Conservation (phyloP, 345 rosid species). For the Hibiscus mutabilis region DNA sequence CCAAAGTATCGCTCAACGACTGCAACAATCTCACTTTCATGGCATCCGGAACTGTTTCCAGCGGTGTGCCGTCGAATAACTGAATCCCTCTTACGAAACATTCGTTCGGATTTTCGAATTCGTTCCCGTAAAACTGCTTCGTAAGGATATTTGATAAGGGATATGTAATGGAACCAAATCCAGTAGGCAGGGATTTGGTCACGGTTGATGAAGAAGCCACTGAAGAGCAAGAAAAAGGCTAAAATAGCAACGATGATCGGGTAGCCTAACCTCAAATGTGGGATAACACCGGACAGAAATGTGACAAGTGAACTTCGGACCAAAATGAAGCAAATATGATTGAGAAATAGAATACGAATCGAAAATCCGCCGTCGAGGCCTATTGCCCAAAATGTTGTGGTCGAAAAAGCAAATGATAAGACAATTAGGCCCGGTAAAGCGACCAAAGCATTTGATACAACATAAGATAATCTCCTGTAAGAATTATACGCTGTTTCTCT, state of each 20-base stretch:
- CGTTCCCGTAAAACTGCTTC: conserved; percentile 82
- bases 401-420: conserved; percentile 63
- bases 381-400: conserved; percentile 76
- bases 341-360: conserved; percentile 52
- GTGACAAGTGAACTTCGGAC: conserved; percentile 92
- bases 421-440: conserved; percentile 50
- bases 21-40: conserved; percentile 48
- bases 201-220: conserved; percentile 89
- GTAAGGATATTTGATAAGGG: conserved; percentile 80
- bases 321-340: too few relatives aligned
- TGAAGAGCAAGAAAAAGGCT: conserved; percentile 84
- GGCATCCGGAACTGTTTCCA: conserved; percentile 35
- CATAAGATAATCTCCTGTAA: conserved; percentile 78
- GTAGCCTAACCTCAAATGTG: conserved; percentile 89
- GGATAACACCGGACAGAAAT: conserved; percentile 81
- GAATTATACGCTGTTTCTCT: conserved; percentile 92
- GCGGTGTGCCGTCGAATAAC: conserved; percentile 77
- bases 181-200: conserved; percentile 78
- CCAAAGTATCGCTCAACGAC: conserved; percentile 47
- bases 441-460: conserved; percentile 58
- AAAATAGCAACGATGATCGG: conserved; percentile 77
- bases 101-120: conserved; percentile 52
- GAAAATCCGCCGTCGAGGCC: conserved; percentile 76
- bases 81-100: conserved; percentile 81
- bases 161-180: conserved; percentile 97